These are phyloP conservation scores for Magnaporthiopsis incrustans DNA, from an alignment of 2,329 filamentous ascomycete species.

Conservation along the genomic window DNA sequence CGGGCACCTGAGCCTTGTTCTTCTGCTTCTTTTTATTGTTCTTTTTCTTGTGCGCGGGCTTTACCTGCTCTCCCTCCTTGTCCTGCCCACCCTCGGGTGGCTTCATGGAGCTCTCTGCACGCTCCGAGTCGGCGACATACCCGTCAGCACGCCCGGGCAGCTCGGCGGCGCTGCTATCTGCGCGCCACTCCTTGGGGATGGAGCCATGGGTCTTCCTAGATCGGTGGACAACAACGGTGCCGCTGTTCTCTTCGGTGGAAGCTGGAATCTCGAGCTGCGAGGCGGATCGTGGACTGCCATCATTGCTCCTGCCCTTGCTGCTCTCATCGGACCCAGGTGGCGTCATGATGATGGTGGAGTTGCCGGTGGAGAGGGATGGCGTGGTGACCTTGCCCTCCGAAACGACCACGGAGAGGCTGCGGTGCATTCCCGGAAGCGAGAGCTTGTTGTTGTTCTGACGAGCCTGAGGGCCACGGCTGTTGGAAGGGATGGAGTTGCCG, in stretches of 20 bases:
- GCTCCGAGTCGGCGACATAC: neutral
- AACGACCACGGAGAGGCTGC: neutral
- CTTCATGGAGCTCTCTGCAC: neutral
- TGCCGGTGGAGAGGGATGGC: neutral
- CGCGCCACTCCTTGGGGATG: neutral
- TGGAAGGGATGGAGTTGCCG: neutral
- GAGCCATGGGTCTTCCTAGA: neutral
- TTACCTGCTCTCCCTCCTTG: neutral
- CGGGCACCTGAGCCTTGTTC: constrained; percentile 1
- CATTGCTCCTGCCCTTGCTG: neutral
- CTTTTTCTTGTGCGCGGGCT: constrained; percentile 7
- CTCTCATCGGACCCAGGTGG: neutral
- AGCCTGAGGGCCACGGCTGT: neutral
- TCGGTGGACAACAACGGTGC: neutral
- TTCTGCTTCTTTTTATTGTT: constrained; percentile 10
- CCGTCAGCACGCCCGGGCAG: neutral
- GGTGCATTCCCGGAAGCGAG: neutral
- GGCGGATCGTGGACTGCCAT: neutral
- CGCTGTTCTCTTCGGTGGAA: neutral
- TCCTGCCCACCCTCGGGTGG: neutral
- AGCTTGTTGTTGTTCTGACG: neutral
- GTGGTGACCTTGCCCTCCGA: neutral
- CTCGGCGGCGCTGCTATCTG: neutral
- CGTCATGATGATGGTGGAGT: neutral
- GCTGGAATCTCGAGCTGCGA: neutral